These are phyloP conservation scores for Pythium chondricola DNA, from an alignment of 352 stramenopile species.

Conservation along the genomic window DNA sequence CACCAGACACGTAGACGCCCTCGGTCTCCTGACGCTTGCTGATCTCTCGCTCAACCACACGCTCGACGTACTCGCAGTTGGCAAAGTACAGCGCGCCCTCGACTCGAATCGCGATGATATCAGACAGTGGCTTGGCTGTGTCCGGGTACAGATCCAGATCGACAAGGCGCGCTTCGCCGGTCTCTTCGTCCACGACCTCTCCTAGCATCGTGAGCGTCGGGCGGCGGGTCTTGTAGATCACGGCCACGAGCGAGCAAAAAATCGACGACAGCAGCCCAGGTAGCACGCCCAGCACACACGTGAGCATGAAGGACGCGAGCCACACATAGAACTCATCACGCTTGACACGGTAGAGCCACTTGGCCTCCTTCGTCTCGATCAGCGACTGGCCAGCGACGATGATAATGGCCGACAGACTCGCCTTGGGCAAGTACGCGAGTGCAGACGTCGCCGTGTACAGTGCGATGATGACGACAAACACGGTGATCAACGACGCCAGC, in stretches of 20 bases:
- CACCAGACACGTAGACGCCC: constrained; percentile 33
- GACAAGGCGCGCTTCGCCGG: constrained; percentile 33
- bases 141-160: constrained; percentile 40
- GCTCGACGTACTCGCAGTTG: constrained; percentile 57
- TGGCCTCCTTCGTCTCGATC: constrained; percentile 80
- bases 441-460: constrained; percentile 77
- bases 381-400: constrained; percentile 86
- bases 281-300: constrained; percentile 39
- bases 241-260: constrained; percentile 43
- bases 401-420: constrained; percentile 83
- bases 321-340: constrained; percentile 60
- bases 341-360: constrained; percentile 69
- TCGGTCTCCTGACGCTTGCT: constrained; percentile 31
- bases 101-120: constrained; percentile 44
- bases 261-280: constrained; percentile 42
- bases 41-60: constrained; percentile 42
- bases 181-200: constrained; percentile 25
- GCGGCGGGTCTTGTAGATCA: constrained; percentile 55
- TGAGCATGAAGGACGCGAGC: constrained; percentile 51
- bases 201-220: constrained; percentile 42
- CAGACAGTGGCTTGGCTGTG: constrained; percentile 26
- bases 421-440: constrained; percentile 82
- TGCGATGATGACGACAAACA: constrained; percentile 74
- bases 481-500: constrained; percentile 78
- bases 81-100: constrained; percentile 57